phyloP scores from a whole-genome alignment of 768 basidiomycete genomes.

The Termitomyces sp. region DNA sequence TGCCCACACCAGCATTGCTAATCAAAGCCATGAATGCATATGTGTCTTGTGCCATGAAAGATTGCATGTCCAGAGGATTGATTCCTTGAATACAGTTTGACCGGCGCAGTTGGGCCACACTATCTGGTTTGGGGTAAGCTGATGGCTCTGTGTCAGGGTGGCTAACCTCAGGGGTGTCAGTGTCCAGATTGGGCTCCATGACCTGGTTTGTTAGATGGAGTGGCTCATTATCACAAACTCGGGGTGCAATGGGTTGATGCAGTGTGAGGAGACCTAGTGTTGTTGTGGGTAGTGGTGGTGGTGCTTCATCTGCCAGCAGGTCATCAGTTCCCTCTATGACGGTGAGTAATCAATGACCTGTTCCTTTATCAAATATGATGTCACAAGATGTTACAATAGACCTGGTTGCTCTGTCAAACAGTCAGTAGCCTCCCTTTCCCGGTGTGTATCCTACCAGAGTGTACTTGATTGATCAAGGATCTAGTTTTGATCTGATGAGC shows the following conservation, averaged over 20 bases:
- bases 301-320: neutral
- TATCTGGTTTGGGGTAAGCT: neutral
- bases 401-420: neutral
- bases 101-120: neutral
- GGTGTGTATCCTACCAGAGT: neutral
- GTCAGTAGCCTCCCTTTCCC: neutral
- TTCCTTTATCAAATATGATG: too few species aligned
- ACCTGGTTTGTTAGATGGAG: neutral
- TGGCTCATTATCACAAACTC: neutral
- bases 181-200: neutral
- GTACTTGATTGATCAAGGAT: neutral
- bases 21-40: neutral
- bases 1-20: too few species aligned
- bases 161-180: neutral
- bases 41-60: neutral
- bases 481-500: too few species aligned
- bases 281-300: neutral
- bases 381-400: too few species aligned
- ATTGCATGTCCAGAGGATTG: neutral
- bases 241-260: neutral
- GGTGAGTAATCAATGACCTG: too few species aligned
- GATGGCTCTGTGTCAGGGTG: neutral
- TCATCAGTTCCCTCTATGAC: neutral
- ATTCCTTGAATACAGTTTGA: neutral
- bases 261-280: neutral